These are phyloP conservation scores for Thuja plicata DNA, from an alignment of 83 land plant species.

Conservation along the genomic window DNA sequence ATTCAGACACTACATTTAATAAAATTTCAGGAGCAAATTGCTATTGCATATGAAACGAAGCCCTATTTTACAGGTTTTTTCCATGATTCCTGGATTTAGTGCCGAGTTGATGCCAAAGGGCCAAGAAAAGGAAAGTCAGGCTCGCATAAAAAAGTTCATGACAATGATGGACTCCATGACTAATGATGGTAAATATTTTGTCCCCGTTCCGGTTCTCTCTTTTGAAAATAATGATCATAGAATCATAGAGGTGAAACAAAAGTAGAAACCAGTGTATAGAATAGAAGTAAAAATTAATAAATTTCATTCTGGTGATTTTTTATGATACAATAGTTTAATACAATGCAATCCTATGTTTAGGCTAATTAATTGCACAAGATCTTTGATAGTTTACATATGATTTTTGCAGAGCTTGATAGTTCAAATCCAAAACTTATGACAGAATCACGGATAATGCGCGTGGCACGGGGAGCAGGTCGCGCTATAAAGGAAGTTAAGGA, in stretches of 20 bases:
- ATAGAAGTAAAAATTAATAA: neutral
- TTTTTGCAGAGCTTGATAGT: slow-evolving; percentile 49
- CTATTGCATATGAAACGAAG: neutral
- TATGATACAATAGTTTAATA: neutral
- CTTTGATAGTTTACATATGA: neutral
- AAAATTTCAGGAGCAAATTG: neutral
- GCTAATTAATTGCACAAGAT: neutral
- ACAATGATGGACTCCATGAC: slow-evolving; percentile 69
- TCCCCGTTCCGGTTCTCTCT: neutral
- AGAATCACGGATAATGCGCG: slow-evolving; percentile 34
- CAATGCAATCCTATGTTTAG: neutral
- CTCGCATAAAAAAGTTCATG: slow-evolving; percentile 46
- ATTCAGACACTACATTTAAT: neutral
- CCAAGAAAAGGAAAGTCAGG: slow-evolving; percentile 53
- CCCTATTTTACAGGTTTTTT: slow-evolving; percentile 32
- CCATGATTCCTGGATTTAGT: slow-evolving; percentile 60
- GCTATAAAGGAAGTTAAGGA: slow-evolving; percentile 36
- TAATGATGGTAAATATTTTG: slow-evolving; percentile 28
- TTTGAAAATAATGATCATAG: neutral
- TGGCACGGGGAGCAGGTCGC: slow-evolving; percentile 49
- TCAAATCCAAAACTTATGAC: slow-evolving; percentile 45
- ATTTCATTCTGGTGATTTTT: neutral
- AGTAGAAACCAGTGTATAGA: neutral
- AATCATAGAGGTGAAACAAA: neutral
- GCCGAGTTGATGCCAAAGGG: slow-evolving; percentile 55